Conservation (phyloP, 257 asterid genomes). For the Ilex asprella region DNA sequence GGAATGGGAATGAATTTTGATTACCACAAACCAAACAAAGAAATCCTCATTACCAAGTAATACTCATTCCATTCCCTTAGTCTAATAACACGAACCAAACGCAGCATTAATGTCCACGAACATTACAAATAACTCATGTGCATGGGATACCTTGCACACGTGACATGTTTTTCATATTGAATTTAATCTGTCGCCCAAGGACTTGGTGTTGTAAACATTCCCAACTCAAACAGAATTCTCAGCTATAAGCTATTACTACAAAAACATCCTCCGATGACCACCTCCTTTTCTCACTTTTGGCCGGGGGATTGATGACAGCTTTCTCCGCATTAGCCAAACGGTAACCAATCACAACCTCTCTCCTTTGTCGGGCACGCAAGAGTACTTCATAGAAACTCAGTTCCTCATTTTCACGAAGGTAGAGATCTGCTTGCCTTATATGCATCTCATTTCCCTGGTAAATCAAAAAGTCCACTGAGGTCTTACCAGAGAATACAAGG, state of each 20-base stretch:
- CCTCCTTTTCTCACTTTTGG: conserved; percentile 43
- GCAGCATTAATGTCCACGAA: too few relatives aligned
- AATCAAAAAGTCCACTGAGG: not conserved
- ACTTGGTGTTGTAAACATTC: too few relatives aligned
- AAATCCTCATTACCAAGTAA: too few relatives aligned
- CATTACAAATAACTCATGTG: too few relatives aligned
- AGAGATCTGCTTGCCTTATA: conserved; percentile 67
- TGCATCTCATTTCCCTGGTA: conserved; percentile 87
- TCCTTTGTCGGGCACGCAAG: conserved; percentile 74
- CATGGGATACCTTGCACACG: too few relatives aligned
- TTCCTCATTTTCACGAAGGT: conserved; percentile 58
- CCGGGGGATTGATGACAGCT: conserved; percentile 67
- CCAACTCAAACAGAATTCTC: conserved; percentile 25
- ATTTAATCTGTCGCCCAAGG: too few relatives aligned
- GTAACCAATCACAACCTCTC: conserved; percentile 76
- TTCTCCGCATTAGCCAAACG: conserved; percentile 57
- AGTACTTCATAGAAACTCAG: conserved; percentile 77
- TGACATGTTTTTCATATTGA: too few relatives aligned
- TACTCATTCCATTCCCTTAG: too few relatives aligned
- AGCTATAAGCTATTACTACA: conserved; percentile 78
- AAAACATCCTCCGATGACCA: conserved; percentile 73
- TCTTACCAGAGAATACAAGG: too few relatives aligned
- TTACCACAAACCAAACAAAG: too few relatives aligned
- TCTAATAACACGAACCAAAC: too few relatives aligned
- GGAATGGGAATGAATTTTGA: too few relatives aligned